Conservation (phyloP, 1,284 basidiomycete species). For the Melampsora americana region DNA sequence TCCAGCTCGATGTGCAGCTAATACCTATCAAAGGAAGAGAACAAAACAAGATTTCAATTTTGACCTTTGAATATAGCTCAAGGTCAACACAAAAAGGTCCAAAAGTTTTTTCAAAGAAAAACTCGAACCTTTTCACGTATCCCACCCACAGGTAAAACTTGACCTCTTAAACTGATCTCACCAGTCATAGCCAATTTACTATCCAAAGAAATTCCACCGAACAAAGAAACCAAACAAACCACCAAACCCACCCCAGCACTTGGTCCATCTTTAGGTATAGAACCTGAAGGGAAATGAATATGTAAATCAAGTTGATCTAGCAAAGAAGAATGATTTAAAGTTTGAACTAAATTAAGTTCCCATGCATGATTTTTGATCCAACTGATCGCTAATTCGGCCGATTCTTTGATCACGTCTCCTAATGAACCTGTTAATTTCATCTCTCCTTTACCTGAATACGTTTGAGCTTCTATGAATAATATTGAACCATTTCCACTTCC, state of each 20-base stretch:
- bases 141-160: constrained; percentile 73
- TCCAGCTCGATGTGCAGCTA: constrained; percentile 77
- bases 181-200: constrained; percentile 75
- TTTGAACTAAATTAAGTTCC: constrained; percentile 68
- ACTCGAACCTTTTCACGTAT: constrained; percentile 68
- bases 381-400: constrained; percentile 76
- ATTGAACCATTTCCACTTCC: constrained; percentile 83
- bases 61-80: not conserved
- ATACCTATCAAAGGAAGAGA: constrained; percentile 56
- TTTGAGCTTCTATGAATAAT: constrained; percentile 59
- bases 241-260: constrained; percentile 83
- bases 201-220: constrained; percentile 70
- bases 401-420: constrained; percentile 82
- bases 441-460: constrained; percentile 46
- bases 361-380: constrained; percentile 79
- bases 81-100: not conserved
- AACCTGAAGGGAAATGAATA: constrained; percentile 71
- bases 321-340: constrained; percentile 66
- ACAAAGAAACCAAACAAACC: constrained; percentile 75
- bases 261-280: constrained; percentile 85
- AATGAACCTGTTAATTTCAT: constrained; percentile 54
- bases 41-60: not conserved
- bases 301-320: constrained; percentile 77
- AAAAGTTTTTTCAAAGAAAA: not conserved
- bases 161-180: constrained; percentile 65